Percentiles rank a stretch among this genome's conserved stretches.
phyloP scores from a whole-genome alignment of 1,139 yeast species.

The Suhomyces yuchorum region DNA sequence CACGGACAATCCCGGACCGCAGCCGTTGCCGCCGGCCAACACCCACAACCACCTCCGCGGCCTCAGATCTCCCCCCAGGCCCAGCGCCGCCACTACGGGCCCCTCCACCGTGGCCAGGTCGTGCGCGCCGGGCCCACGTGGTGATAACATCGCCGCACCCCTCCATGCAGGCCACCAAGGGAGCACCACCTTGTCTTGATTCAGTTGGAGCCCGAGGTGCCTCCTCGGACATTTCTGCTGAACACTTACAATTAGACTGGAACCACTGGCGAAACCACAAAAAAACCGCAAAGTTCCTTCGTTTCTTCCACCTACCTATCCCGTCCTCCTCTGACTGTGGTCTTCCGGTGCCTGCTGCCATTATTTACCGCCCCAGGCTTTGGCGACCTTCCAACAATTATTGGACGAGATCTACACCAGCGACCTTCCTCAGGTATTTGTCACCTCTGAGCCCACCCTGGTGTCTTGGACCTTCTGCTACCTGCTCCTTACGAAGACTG shows the following conservation, averaged over 20 bases:
- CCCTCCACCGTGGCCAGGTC: not conserved
- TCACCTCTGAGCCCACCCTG: too few relatives aligned
- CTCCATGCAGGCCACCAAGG: slow-evolving; percentile 6
- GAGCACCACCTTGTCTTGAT: slow-evolving; percentile 4
- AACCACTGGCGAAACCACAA: not conserved
- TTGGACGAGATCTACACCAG: not conserved
- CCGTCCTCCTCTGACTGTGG: not conserved
- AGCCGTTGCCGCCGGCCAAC: too few relatives aligned
- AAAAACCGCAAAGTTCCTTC: not conserved
- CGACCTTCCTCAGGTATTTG: not conserved
- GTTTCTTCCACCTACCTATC: not conserved
- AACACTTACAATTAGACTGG: not conserved
- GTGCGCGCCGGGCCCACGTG: slow-evolving; percentile 12
- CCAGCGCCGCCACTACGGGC: too few relatives aligned
- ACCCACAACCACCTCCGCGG: too few relatives aligned
- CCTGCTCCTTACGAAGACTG: not conserved
- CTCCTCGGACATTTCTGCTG: not conserved
- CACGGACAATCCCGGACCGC: too few relatives aligned
- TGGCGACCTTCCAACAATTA: not conserved
- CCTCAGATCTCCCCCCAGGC: too few relatives aligned
- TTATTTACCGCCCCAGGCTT: not conserved
- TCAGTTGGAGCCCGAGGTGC: slow-evolving; percentile 5
- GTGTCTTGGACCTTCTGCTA: too few relatives aligned
- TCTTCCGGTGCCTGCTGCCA: not conserved
- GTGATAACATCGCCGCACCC: slow-evolving; percentile 13